Evolutionary conservation across 1,284 basidiomycete species (phyloP).

Genomic region (Malassezia sympodialis): DNA sequence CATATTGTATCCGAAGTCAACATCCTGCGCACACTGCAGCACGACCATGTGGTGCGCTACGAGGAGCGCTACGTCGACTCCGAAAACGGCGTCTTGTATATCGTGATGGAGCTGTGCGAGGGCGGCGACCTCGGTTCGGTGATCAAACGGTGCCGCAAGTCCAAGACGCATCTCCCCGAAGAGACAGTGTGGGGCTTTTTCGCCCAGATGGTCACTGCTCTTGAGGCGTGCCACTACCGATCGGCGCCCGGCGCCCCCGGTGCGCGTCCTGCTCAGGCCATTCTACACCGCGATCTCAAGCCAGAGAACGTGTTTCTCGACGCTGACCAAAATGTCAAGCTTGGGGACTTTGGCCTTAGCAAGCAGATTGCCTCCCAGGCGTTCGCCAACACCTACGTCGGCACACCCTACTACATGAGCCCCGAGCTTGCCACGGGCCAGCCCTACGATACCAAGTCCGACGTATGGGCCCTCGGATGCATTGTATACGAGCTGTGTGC

Average conservation of each 20-base stretch:
- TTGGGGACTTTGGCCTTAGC: constrained; percentile 90
- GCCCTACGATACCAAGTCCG: constrained; percentile 89
- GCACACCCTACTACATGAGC: constrained; percentile 97
- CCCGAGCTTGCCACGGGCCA: constrained; percentile 93
- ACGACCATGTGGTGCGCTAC: constrained; percentile 90
- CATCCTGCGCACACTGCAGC: constrained; percentile 84
- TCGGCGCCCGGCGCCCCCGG: not conserved
- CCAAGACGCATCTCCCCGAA: constrained; percentile 57
- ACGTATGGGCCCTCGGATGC: constrained; percentile 96
- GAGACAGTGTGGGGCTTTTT: constrained; percentile 92
- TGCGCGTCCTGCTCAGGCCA: constrained; percentile 41
- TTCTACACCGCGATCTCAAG: constrained; percentile 87
- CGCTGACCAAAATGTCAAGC: constrained; percentile 67
- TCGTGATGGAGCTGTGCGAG: constrained; percentile 61
- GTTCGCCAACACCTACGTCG: constrained; percentile 92
- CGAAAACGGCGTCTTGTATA: constrained; percentile 57
- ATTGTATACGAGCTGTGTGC: constrained; percentile 91
- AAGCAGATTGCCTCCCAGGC: constrained; percentile 72
- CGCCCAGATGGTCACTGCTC: constrained; percentile 77
- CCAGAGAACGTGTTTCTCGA: constrained; percentile 92
- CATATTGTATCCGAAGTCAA: constrained; percentile 98
- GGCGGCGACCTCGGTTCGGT: constrained; percentile 80
- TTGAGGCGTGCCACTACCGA: constrained; percentile 71
- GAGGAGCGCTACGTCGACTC: constrained; percentile 82
- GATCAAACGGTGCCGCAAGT: constrained; percentile 61